Conservation (phyloP, 257 asterid species). For the Solanum medicagineum region DNA sequence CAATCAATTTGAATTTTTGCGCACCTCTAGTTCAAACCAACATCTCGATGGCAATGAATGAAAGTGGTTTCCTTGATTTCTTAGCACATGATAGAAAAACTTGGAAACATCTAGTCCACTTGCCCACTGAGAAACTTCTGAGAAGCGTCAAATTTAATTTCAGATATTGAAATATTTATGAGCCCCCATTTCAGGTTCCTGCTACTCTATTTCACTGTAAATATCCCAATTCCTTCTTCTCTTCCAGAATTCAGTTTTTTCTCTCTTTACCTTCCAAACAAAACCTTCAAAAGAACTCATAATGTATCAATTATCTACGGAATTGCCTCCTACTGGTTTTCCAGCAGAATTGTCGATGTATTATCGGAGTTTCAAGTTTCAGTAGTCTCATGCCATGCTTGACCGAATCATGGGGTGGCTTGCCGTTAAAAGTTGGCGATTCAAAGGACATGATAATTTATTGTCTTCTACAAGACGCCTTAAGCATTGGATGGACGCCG, state of each 20-base stretch:
- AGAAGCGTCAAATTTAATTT: constrained; percentile 8
- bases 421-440: constrained; percentile 79
- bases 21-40: no score
- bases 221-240: neutral
- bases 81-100: constrained; percentile 29
- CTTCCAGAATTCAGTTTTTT: neutral
- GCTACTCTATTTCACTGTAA: constrained; percentile 16
- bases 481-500: constrained; percentile 76
- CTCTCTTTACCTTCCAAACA: neutral
- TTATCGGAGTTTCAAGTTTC: constrained; percentile 53
- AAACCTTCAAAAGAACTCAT: neutral
- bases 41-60: neutral
- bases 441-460: constrained; percentile 82
- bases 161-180: neutral
- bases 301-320: constrained; percentile 25
- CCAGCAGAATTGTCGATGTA: constrained; percentile 17
- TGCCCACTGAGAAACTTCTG: constrained; percentile 25
- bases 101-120: constrained; percentile 46
- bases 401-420: constrained; percentile 74
- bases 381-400: constrained; percentile 48
- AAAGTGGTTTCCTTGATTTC: neutral
- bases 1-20: no score
- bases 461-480: constrained; percentile 64
- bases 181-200: constrained; percentile 10
- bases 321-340: constrained; percentile 10